Evolutionary conservation across 257 asterid genomes (phyloP), one percentile per base, ranked within the genome.

Genomic region (Anisodus tanguticus): DNA sequence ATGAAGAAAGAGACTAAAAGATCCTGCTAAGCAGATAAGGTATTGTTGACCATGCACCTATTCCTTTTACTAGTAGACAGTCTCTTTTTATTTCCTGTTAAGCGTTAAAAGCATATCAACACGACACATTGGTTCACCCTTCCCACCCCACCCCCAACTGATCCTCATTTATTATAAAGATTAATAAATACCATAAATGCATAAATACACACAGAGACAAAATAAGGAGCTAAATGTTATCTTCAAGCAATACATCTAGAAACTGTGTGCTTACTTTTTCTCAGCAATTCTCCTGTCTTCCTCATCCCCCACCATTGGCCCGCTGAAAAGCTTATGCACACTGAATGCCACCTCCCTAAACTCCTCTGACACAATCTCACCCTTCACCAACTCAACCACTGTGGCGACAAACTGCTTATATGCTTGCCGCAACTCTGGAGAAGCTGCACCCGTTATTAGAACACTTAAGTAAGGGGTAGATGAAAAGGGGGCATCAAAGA

Each of bases 361-460:
- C 92, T 96, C 99, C 92, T 92, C 98, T 1, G 97, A 90, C 86
- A 90, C 93, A 85, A 92, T 91, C 81, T 94, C 98, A 22, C 92
- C 94, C 17, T 94, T 98, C 91, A 92, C 88, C 89, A 94, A 83
- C 89, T 94, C 98, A 83, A 92, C 93, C 84, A 96, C 93, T 16
- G 91, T 93, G 5, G 89, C 91, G 64, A 93, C 83, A 84, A 91
- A 96, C 79, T 90, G 92, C 90, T 93, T 96, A 91, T 94, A 96
- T 5, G 91, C 87, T 86, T 93, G 93, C 82, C 97, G 92, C 82
- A 88, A 83, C 87, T 96, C 98, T 16, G 77, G 84, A 77, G 97
- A 91, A 79, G 98, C 98, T 96, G 94, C 90, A 85, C 31, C 77
- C 37, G 31, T 54, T 39, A 82, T 39, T 16, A 62, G 31, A 79